phyloP scores from a whole-genome alignment of 2,329 filamentous ascomycete genomes.

The Penicillium sp. region DNA sequence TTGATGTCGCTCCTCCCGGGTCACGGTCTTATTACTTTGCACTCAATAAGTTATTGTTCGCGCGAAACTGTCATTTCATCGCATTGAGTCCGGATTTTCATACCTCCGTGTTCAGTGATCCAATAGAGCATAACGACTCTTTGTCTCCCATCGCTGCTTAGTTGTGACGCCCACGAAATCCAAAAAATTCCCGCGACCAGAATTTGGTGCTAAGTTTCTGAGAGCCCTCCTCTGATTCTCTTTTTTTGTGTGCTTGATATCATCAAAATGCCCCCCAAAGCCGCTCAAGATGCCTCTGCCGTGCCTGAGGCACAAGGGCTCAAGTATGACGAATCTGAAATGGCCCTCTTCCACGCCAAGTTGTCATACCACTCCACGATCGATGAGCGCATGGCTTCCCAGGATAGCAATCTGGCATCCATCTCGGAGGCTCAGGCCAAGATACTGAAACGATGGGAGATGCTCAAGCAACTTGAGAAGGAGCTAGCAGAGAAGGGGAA shows the following conservation, averaged over 20 bases:
- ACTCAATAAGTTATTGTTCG: not conserved
- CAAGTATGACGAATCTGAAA: constrained; percentile 43
- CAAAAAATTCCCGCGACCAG: not conserved
- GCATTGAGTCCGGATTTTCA: not conserved
- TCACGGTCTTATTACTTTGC: constrained; percentile 3
- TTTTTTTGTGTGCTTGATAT: not conserved
- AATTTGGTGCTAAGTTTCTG: not conserved
- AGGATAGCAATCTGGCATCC: constrained; percentile 39
- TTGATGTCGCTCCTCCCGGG: constrained; percentile 5
- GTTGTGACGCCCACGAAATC: not conserved
- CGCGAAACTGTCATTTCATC: not conserved
- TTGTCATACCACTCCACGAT: constrained; percentile 42
- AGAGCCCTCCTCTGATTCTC: no score
- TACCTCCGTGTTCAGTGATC: not conserved
- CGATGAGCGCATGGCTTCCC: constrained; percentile 37
- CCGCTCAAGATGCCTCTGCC: constrained; percentile 23
- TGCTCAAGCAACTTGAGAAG: constrained; percentile 39
- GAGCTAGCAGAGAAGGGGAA: constrained; percentile 40
- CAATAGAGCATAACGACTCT: not conserved
- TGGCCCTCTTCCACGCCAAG: constrained; percentile 43
- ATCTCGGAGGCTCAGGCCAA: constrained; percentile 40
- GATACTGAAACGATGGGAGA: constrained; percentile 43
- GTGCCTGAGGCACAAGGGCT: constrained; percentile 41
- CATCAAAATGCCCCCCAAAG: constrained; percentile 31
- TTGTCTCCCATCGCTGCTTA: not conserved